Conservation (phyloP, 2,329 filamentous ascomycete species). For the Sporothrix protearum region DNA sequence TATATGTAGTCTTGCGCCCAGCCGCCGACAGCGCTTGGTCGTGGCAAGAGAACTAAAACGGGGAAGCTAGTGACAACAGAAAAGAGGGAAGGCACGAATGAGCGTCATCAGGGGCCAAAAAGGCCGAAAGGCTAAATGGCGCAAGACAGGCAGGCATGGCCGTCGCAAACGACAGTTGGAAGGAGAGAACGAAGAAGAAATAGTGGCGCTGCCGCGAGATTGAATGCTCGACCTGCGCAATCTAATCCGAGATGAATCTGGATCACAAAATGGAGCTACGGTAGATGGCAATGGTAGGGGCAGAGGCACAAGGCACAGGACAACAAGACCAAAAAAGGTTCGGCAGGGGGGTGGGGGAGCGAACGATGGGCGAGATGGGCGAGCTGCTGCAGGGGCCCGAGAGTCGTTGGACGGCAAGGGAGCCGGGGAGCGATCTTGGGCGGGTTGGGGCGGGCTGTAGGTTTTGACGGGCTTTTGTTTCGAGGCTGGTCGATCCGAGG, state of each 20-base stretch:
- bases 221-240: not conserved
- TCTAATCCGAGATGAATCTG: not conserved
- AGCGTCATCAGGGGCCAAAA: not conserved
- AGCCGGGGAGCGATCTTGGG: not conserved
- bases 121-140: not conserved
- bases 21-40: constrained; percentile 11
- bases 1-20: not conserved
- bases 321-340: not conserved
- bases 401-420: not conserved
- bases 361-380: constrained; percentile 11
- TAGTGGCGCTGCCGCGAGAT: not conserved
- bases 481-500: not conserved
- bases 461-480: not conserved
- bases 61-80: not conserved
- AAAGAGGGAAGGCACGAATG: constrained; percentile 10
- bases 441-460: not conserved
- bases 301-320: not conserved
- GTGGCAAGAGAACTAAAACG: constrained; percentile 9
- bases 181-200: not conserved
- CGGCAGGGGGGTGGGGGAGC: constrained; percentile 16
- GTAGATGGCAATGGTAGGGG: not conserved
- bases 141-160: not conserved
- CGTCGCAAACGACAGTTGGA: not conserved
- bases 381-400: constrained; percentile 17
- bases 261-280: not conserved